A percentile compares a stretch with the other conserved stretches of the same genome.
phyloP scores from a whole-genome alignment of 2,329 filamentous ascomycete genomes.

The Arthrobotrys sphaeroides region DNA sequence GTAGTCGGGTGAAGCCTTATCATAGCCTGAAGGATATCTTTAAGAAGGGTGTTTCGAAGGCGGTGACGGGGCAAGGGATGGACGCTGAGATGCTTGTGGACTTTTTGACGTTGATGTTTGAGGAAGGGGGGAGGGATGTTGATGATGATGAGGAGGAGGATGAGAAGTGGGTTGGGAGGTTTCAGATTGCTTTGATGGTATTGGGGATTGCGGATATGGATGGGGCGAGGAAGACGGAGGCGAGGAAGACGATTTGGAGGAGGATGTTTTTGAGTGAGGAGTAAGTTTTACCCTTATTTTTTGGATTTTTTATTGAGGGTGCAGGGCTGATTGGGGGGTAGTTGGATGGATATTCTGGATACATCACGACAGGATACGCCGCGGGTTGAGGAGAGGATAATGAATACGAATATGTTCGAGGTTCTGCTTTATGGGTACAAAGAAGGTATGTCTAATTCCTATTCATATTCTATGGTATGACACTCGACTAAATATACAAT shows the following conservation, averaged over 20 bases:
- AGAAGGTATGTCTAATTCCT: slow-evolving; percentile 67
- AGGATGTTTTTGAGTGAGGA: slow-evolving; percentile 84
- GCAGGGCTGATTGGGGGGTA: slow-evolving; percentile 18
- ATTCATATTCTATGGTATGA: neutral
- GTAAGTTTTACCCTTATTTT: slow-evolving; percentile 48
- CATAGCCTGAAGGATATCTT: slow-evolving; percentile 69
- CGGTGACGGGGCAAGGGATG: slow-evolving; percentile 77
- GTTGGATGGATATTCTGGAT: slow-evolving; percentile 80
- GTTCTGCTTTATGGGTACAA: slow-evolving; percentile 73
- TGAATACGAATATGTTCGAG: slow-evolving; percentile 73
- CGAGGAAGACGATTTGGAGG: slow-evolving; percentile 80
- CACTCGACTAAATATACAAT: neutral
- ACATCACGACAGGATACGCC: slow-evolving; percentile 77
- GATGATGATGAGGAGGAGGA: slow-evolving; percentile 21
- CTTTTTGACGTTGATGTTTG: slow-evolving; percentile 79
- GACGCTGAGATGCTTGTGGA: slow-evolving; percentile 74
- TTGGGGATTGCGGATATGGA: slow-evolving; percentile 68
- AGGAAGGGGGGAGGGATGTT: slow-evolving; percentile 60
- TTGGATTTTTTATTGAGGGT: neutral
- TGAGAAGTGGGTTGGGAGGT: slow-evolving; percentile 67
- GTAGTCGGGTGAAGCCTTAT: slow-evolving; percentile 22
- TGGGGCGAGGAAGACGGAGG: slow-evolving; percentile 68
- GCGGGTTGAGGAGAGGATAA: slow-evolving; percentile 71
- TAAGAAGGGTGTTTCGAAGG: slow-evolving; percentile 73
- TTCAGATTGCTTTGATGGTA: slow-evolving; percentile 76